These are phyloP conservation scores for Parsonsia alboflavescens DNA, from an alignment of 257 asterid species.

Conservation along the genomic window DNA sequence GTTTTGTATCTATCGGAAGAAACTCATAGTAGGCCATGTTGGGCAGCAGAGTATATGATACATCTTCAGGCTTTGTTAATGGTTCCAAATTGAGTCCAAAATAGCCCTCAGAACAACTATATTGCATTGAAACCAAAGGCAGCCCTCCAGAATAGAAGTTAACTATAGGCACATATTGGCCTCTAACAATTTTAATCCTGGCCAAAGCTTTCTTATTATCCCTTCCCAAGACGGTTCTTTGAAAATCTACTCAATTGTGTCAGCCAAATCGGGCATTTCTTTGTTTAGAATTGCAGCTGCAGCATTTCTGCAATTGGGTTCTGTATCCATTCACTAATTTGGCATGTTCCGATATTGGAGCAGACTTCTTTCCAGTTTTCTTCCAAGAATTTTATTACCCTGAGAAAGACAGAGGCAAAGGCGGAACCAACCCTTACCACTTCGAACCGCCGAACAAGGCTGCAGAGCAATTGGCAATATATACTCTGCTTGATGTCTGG, in stretches of 20 bases:
- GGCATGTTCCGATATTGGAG: too few species aligned
- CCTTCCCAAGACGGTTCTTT: not conserved
- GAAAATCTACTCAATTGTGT: not conserved
- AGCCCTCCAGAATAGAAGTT: not conserved
- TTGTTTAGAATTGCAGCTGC: too few species aligned
- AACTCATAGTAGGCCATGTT: conserved; percentile 11
- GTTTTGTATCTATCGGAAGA: not conserved
- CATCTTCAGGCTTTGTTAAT: not conserved
- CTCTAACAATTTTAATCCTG: not conserved
- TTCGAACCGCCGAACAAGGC: too few species aligned
- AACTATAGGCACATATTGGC: not conserved
- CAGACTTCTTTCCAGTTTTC: too few species aligned
- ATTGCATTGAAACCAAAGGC: not conserved
- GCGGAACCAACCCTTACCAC: too few species aligned
- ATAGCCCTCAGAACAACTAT: not conserved
- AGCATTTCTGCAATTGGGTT: too few species aligned
- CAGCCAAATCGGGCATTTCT: not conserved
- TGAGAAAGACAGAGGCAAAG: too few species aligned
- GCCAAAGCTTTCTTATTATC: conserved; percentile 1
- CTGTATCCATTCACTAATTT: too few species aligned
- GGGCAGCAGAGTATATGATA: conserved; percentile 8
- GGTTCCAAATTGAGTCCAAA: not conserved
- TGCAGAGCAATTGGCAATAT: too few species aligned
- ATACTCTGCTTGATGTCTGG: too few species aligned
- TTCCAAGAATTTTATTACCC: too few species aligned